Evolutionary conservation across 2,329 filamentous ascomycete species (phyloP), one percentile per base, ranked within the genome.

Genomic region (Rhytidhysteron rufulum): DNA sequence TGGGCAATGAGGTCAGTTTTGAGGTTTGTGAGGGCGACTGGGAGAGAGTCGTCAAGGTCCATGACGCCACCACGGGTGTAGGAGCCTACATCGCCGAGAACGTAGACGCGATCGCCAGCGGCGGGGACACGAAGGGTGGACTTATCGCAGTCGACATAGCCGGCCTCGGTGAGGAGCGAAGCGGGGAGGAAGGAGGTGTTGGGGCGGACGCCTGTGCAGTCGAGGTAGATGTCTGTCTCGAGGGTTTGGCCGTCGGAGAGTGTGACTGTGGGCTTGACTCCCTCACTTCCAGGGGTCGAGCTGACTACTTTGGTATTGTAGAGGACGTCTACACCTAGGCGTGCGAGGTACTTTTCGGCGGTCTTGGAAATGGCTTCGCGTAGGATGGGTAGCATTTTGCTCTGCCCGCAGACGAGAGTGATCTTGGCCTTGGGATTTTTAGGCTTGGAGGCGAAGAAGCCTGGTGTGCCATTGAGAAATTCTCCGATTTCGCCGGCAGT

Each of bases 171-270:
- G 3, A 80, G 65, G 30, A 77, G 68, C 5, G 63, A 52, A 4
- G 52, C 37, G 0, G 77, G 75, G 1, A 82, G 59, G 54, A 71
- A 81, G 7, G 61, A 63, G 16, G 70, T 74, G 57, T 78, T 80
- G 0, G 77, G 77, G 6, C 59, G 52, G 10, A 71, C 71, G 20
- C 78, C 78, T 11, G 68, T 68, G 1, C 73, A 74, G 3, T 71
- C 68, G 40, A 81, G 71, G 52, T 75, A 79, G 18, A 77, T 45
- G 48, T 80, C 77, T 2, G 70, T 67, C 1, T 65, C 63, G 29
- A 75, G 48, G 3, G 57, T 65, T 33, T 69, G 62, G 31, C 76
- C 76, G 42, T 74, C 71, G 44, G 46, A 41, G 11, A 65, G 49
- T 1, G 45, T 50, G 35, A 63, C 16, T 18, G 76, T 50, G 4